These are phyloP conservation scores for Ustilago tritici DNA, from an alignment of 1,284 basidiomycete species.

Conservation along the genomic window DNA sequence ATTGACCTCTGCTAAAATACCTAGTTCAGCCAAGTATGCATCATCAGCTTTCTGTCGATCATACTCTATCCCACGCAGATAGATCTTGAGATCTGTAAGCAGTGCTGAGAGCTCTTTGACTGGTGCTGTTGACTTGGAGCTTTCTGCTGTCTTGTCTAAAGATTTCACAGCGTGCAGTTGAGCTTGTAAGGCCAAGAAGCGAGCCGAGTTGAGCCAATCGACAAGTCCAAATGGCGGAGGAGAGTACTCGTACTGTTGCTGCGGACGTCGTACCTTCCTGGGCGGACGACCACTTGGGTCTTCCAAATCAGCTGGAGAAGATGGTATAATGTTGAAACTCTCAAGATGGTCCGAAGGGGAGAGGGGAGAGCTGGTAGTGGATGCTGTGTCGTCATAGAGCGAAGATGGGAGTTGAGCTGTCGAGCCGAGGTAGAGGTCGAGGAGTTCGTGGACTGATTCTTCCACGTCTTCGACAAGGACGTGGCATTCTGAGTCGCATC, in stretches of 20 bases:
- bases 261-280: constrained; percentile 15
- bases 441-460: constrained; percentile 48
- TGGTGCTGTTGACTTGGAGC: constrained; percentile 24
- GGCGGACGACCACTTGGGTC: constrained; percentile 12
- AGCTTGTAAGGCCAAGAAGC: constrained; percentile 25
- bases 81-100: constrained; percentile 56
- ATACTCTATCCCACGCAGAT: constrained; percentile 49
- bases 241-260: constrained; percentile 50
- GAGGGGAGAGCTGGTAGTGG: constrained; percentile 36
- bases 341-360: constrained; percentile 48
- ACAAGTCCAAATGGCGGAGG: constrained; percentile 49
- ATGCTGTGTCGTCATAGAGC: constrained; percentile 32
- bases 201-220: constrained; percentile 44
- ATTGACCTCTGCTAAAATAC: constrained; percentile 18
- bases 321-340: constrained; percentile 22
- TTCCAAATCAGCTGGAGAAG: constrained; percentile 23
- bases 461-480: constrained; percentile 51
- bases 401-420: constrained; percentile 36
- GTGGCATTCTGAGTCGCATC: constrained; percentile 20
- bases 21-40: constrained; percentile 10
- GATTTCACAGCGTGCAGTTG: neutral
- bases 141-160: neutral
- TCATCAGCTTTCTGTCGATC: constrained; percentile 41
- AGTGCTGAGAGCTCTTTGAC: constrained; percentile 32
- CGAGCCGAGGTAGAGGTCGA: constrained; percentile 48